These are phyloP conservation scores for Pichia rugopelliculosa DNA, from an alignment of 805 yeast genomes.

Conservation along the genomic window DNA sequence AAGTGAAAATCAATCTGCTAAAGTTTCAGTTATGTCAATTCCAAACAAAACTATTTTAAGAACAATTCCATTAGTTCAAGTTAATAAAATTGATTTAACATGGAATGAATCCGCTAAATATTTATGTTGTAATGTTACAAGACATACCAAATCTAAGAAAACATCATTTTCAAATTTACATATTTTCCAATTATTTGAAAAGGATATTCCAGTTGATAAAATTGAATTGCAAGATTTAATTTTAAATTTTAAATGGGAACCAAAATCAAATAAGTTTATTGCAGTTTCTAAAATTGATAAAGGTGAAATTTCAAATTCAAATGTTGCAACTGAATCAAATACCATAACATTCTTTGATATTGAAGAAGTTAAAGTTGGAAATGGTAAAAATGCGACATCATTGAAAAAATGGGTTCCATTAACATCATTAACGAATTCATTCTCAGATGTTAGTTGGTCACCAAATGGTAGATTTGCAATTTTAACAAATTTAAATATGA, in stretches of 20 bases:
- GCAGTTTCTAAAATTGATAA: slow-evolving; percentile 59
- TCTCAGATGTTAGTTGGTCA: slow-evolving; percentile 64
- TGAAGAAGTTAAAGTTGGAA: slow-evolving; percentile 47
- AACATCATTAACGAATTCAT: slow-evolving; percentile 52
- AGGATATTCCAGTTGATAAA: slow-evolving; percentile 90
- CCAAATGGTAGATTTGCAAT: slow-evolving; percentile 87
- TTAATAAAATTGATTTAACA: slow-evolving; percentile 78
- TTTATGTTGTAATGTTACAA: slow-evolving; percentile 90
- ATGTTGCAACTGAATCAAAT: slow-evolving; percentile 61
- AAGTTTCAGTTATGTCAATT: slow-evolving; percentile 83
- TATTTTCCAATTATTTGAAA: slow-evolving; percentile 80
- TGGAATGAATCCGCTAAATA: slow-evolving; percentile 88
- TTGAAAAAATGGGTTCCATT: slow-evolving; percentile 39
- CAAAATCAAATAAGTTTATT: slow-evolving; percentile 80
- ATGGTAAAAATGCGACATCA: slow-evolving; percentile 12
- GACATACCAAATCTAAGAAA: slow-evolving; percentile 94
- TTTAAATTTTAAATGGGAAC: slow-evolving; percentile 92
- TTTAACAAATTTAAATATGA: slow-evolving; percentile 36
- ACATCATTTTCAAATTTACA: slow-evolving; percentile 87
- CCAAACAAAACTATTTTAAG: slow-evolving; percentile 79
- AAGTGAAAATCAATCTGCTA: slow-evolving; percentile 79
- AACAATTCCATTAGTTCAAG: slow-evolving; percentile 92
- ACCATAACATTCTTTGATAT: slow-evolving; percentile 71
- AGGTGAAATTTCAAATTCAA: slow-evolving; percentile 31
- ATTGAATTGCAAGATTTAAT: slow-evolving; percentile 88